These are phyloP conservation scores for Phytophthora pisi DNA, from an alignment of 352 stramenopile species.

Conservation along the genomic window DNA sequence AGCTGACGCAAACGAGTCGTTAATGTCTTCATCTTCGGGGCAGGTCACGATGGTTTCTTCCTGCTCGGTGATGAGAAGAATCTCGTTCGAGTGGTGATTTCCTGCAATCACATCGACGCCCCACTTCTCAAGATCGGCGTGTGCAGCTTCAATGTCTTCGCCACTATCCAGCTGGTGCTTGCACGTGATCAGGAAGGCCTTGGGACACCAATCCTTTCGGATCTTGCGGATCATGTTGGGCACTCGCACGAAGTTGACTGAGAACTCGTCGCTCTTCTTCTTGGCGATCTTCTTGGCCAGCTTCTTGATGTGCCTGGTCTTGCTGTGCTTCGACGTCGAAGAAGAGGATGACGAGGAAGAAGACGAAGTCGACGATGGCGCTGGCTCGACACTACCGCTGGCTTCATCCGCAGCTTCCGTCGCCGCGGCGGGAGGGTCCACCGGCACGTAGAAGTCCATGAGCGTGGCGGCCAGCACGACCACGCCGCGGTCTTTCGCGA, in stretches of 20 bases:
- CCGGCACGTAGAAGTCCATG: slow-evolving; percentile 82
- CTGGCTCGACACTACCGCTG: slow-evolving; percentile 6
- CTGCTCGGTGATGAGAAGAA: slow-evolving; percentile 82
- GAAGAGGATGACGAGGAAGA: slow-evolving; percentile 17
- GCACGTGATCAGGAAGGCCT: slow-evolving; percentile 80
- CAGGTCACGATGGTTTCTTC: slow-evolving; percentile 84
- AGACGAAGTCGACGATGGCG: slow-evolving; percentile 22
- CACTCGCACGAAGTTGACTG: slow-evolving; percentile 80
- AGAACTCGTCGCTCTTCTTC: slow-evolving; percentile 67
- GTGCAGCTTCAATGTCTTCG: slow-evolving; percentile 70
- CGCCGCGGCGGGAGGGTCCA: slow-evolving; percentile 28
- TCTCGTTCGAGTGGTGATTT: slow-evolving; percentile 65
- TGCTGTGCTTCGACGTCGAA: slow-evolving; percentile 34
- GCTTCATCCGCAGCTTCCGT: slow-evolving; percentile 8
- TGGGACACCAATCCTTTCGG: slow-evolving; percentile 80
- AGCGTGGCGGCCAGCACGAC: slow-evolving; percentile 79
- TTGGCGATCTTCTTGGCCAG: slow-evolving; percentile 38
- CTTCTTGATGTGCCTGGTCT: slow-evolving; percentile 40
- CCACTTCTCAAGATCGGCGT: slow-evolving; percentile 79
- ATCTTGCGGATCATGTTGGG: slow-evolving; percentile 85
- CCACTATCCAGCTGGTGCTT: slow-evolving; percentile 77
- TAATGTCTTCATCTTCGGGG: slow-evolving; percentile 77
- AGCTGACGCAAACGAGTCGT: slow-evolving; percentile 77
- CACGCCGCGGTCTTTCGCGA: slow-evolving; percentile 65
- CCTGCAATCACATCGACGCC: slow-evolving; percentile 82